Base-by-base conservation (phyloP, 768 basidiomycete genomes). In the Gloeophyllum trabeum region DNA sequence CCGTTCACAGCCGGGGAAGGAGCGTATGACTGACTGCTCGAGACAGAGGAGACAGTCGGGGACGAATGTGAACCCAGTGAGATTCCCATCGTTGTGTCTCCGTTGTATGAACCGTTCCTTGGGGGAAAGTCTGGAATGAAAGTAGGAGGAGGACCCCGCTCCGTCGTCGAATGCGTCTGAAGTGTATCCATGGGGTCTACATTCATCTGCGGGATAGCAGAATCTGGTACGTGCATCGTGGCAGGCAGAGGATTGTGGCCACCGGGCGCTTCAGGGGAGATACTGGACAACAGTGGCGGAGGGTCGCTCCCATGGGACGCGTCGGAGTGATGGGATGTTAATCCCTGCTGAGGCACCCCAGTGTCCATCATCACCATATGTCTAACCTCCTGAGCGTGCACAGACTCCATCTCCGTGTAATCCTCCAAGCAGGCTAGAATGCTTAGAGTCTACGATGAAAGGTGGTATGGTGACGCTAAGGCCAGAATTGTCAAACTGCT, bases 71-170 rank as follows among this genome's bases (percentile, higher is more conserved):
- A 12, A 56, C 43, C 41, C 50, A 51, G 42, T 53, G 54, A 13
- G 56, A 43, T 35, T 45, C n/a, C n/a, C 25, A 36, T 59, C 56
- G 41, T 53, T 41, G 13, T 20, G 32, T 21, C 16, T 50, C 51
- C 14, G n/a, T 4, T 7, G 43, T 66, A 69, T 13, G 60, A 43
- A 22, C 49, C 42, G 43, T 60, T 58, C 30, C 47, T 62, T 12
- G 44, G 50, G 39, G 52, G 60, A 47, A 71, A 63, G 54, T 73
- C 69, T 16, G 70, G 47, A 38, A 72, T 51, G 48, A 69, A 69
- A 35, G 54, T 52, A 14, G 66, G 58, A 4, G 63, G 49, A 14
- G 64, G 52, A 34, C 53, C 43, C 21, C 53, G 51, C 14, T 51
- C 48, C 12, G 47, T 35, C 10, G 51, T 34, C 20, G 48, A 43